Percentiles rank a stretch among this genome's conserved stretches.
Conservation (phyloP, 1,284 basidiomycete genomes). For the Erythrobasidium hasegawianum region DNA sequence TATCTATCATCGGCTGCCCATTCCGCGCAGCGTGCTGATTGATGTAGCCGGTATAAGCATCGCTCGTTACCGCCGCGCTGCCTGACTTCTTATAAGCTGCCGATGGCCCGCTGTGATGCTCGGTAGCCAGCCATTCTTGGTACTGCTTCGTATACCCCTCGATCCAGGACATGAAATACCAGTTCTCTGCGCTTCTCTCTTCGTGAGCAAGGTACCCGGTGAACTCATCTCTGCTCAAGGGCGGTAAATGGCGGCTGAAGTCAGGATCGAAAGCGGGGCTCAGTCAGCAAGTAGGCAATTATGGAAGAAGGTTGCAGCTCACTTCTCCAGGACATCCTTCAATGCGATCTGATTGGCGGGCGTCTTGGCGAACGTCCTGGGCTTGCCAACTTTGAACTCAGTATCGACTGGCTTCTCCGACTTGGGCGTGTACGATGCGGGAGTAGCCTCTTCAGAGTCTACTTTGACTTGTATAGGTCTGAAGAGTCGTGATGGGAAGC, state of each 20-base stretch:
- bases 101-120: too few species aligned
- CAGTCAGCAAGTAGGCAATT: neutral
- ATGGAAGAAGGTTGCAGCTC: neutral
- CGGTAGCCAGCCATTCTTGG: neutral
- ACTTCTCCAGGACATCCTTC: neutral
- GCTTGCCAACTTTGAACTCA: neutral
- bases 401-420: neutral
- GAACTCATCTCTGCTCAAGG: slow-evolving; percentile 4
- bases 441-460: neutral
- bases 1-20: too few species aligned
- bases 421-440: neutral
- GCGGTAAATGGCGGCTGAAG: neutral
- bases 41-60: too few species aligned
- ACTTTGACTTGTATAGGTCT: neutral
- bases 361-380: slow-evolving; percentile 2
- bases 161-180: neutral
- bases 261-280: neutral
- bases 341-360: neutral
- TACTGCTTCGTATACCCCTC: neutral
- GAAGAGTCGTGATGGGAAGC: slow-evolving; percentile 1
- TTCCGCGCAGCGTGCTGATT: too few species aligned
- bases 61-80: too few species aligned
- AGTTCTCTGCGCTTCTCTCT: slow-evolving; percentile 1
- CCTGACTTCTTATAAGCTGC: too few species aligned
- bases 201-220: neutral